These are phyloP conservation scores for Phytophthora nicotianae DNA, from an alignment of 352 stramenopile genomes.

Conservation along the genomic window DNA sequence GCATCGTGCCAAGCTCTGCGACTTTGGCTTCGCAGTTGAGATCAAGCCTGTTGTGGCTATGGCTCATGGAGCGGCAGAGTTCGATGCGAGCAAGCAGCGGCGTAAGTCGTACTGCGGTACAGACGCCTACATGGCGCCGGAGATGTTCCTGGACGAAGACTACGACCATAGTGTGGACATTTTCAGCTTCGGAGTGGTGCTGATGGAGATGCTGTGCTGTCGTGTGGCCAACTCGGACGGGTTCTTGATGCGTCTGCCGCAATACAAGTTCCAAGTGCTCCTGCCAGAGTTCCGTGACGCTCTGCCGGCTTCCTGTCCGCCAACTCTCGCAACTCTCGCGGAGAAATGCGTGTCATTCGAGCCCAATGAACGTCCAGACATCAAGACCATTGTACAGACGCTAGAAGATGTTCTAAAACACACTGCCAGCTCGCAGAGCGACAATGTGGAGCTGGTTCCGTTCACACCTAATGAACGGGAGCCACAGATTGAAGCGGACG, in stretches of 20 bases:
- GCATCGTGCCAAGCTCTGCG: conserved; percentile 77
- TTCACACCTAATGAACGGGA: conserved; percentile 68
- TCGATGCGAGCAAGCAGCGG: conserved; percentile 43
- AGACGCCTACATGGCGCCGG: conserved; percentile 84
- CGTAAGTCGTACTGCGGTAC: conserved; percentile 89
- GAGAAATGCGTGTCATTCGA: conserved; percentile 84
- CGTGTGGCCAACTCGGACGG: conserved; percentile 77
- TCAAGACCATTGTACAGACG: conserved; percentile 46
- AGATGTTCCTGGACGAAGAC: conserved; percentile 87
- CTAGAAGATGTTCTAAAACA: conserved; percentile 51
- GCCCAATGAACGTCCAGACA: conserved; percentile 62
- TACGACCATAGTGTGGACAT: conserved; percentile 88
- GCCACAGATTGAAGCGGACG: conserved; percentile 65
- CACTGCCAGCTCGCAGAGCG: conserved; percentile 27
- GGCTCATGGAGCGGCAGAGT: conserved; percentile 34
- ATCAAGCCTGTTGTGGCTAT: conserved; percentile 42
- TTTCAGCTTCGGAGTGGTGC: conserved; percentile 85
- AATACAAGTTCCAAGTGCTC: conserved; percentile 79
- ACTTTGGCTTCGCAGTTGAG: conserved; percentile 87
- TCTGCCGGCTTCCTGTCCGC: conserved; percentile 66
- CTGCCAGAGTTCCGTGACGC: conserved; percentile 68
- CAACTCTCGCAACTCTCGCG: conserved; percentile 56
- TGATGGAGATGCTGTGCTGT: conserved; percentile 90
- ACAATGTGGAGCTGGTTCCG: conserved; percentile 56
- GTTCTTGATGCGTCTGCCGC: conserved; percentile 83